A percentile compares a stretch with the other conserved stretches of the same genome.
phyloP scores from a whole-genome alignment of 768 basidiomycete genomes.

The Suillus americanus region DNA sequence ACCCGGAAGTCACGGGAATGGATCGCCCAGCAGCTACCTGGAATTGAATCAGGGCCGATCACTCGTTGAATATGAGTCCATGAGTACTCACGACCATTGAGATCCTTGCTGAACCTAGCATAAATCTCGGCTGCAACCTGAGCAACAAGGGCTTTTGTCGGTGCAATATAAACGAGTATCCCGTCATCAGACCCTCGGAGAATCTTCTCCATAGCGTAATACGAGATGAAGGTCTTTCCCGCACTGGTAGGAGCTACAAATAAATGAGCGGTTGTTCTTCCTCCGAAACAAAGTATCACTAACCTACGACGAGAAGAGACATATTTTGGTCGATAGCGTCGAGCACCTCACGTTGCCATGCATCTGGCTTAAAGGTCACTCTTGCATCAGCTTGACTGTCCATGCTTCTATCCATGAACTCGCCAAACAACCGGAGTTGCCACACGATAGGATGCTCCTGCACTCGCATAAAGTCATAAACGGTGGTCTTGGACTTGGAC shows the following conservation, averaged over 20 bases:
- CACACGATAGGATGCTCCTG: conserved; percentile 57
- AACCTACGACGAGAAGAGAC: conserved; percentile 68
- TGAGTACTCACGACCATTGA: conserved; percentile 41
- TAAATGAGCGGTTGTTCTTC: conserved; percentile 1
- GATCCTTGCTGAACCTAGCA: conserved; percentile 60
- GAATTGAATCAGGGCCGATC: neutral
- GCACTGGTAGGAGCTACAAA: conserved; percentile 64
- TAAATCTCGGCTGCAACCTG: conserved; percentile 77
- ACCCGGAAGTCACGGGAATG: conserved; percentile 66
- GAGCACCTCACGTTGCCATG: conserved; percentile 68
- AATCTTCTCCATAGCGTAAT: conserved; percentile 74
- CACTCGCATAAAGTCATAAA: conserved; percentile 55
- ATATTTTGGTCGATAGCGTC: conserved; percentile 58
- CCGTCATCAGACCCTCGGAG: conserved; percentile 63
- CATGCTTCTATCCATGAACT: conserved; percentile 73
- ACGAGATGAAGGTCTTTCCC: conserved; percentile 77
- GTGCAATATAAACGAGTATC: conserved; percentile 70
- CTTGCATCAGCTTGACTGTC: conserved; percentile 57
- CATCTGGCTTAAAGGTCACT: conserved; percentile 65
- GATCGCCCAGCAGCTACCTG: conserved; percentile 63
- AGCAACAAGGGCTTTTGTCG: conserved; percentile 71
- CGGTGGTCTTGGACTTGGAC: conserved; percentile 38
- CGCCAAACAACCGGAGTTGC: conserved; percentile 70
- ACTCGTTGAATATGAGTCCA: neutral
- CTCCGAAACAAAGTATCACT: conserved; percentile 19